Evolutionary conservation across 495 filamentous ascomycete species (phyloP), one percentile per base, ranked within the genome.

Genomic region (Lasiosphaeris hirsuta): DNA sequence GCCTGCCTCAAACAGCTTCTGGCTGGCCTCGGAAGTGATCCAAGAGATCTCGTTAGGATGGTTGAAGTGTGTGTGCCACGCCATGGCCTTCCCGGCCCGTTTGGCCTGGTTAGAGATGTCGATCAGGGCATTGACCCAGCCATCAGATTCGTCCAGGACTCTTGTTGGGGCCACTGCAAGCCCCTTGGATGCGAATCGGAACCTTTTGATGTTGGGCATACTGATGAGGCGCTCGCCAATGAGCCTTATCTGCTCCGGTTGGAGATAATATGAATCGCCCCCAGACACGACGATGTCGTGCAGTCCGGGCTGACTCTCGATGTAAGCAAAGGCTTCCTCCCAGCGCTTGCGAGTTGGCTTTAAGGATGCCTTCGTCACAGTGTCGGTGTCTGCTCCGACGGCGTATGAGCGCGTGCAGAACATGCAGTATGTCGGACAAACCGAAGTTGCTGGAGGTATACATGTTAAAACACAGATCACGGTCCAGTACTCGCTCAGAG

Each of bases 1-100:
- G 15, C 81, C 81, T 10, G 71, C 67, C 58, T 73, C 68, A 51
- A 73, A 77, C 48, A 85, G 63, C 59, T 68, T 71, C 49, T 74
- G 76, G 17, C 74, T 74, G 6, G 83, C 83, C 49, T 69, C 62
- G 44, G 69, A 65, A 4, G 73, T 81, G n/a, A 85, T 67, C 83
- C 83, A 86, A 18, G 77, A 79, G 42, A 84, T 79, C 64, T 86
- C 83, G 49, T 73, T 72, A 10, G 79, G 75, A 53, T 84, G 80
- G 57, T 86, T 85, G 69, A 86, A 83, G 63, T 86, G 83, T 0
- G 83, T 86, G 58, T 86, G 83, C 50, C 81, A 59, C 13, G 80
- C 80, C 49, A 86, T 74, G n/a, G 76, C 71, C 61, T 85, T 86
- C 9, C 81, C 81, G 10, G 75, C 64, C 45, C 54, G 59, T 30